phyloP scores from a whole-genome alignment of 345 rosid genomes.

The Hibiscus syriacus region DNA sequence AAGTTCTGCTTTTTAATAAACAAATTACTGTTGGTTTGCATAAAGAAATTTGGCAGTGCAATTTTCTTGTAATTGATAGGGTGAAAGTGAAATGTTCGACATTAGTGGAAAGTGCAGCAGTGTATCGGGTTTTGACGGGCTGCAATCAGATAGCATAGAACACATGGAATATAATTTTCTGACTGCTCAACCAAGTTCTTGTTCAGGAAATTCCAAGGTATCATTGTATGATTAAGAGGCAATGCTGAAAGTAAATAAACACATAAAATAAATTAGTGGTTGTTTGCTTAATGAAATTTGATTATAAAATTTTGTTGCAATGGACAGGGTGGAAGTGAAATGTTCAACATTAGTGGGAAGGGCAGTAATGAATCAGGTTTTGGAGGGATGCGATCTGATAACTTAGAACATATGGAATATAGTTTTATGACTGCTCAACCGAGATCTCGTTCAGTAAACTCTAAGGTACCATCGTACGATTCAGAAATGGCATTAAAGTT shows the following conservation, averaged over 20 bases:
- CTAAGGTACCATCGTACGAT: constrained; percentile 22
- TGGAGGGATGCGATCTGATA: constrained; percentile 23
- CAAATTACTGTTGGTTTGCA: not conserved
- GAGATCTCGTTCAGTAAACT: constrained; percentile 17
- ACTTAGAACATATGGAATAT: constrained; percentile 33
- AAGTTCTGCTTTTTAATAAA: not conserved
- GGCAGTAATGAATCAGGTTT: constrained; percentile 17
- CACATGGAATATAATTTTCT: constrained; percentile 37
- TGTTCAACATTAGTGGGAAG: constrained; percentile 17
- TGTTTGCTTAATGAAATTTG: not conserved
- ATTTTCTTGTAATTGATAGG: constrained; percentile 25
- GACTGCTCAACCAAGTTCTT: constrained; percentile 23
- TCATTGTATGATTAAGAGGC: constrained; percentile 22
- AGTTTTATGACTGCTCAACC: constrained; percentile 26
- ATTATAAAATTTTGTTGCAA: not conserved
- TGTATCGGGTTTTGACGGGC: constrained; percentile 22
- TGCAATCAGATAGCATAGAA: constrained; percentile 22
- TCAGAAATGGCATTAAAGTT: constrained; percentile 25
- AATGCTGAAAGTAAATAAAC: constrained; percentile 1
- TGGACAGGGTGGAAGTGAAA: constrained; percentile 35
- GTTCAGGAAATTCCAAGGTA: constrained; percentile 21
- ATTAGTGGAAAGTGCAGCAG: constrained; percentile 18
- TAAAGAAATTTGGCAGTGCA: not conserved
- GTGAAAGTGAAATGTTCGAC: constrained; percentile 25
- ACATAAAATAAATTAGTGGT: not conserved